phyloP scores from a whole-genome alignment of 2,329 filamentous ascomycete species.

The Westerdykella sp. region DNA sequence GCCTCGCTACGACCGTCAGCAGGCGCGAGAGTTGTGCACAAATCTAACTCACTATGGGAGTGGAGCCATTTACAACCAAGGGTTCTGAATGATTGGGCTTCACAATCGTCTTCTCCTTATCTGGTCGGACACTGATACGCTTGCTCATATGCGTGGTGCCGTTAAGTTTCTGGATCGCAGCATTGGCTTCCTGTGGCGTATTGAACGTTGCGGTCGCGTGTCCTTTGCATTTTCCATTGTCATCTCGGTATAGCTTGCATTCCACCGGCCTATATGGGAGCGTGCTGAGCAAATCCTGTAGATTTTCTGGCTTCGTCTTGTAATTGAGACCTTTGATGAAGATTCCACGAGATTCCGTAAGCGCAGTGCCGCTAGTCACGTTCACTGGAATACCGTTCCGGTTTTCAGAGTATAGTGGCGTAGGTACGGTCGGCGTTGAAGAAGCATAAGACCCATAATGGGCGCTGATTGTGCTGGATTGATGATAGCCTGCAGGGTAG shows the following conservation, averaged over 20 bases:
- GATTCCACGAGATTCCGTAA: constrained; percentile 35
- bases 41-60: neutral
- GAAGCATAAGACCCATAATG: constrained; percentile 4
- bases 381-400: constrained; percentile 33
- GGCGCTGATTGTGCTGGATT: too few species aligned
- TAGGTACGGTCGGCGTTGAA: constrained; percentile 2
- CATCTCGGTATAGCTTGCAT: constrained; percentile 21
- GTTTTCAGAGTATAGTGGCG: constrained; percentile 11
- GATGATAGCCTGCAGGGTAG: too few species aligned
- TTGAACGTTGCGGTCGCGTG: constrained; percentile 29
- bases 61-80: constrained; percentile 27
- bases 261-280: constrained; percentile 19
- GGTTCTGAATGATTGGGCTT: constrained; percentile 21
- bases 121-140: constrained; percentile 29
- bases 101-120: constrained; percentile 30
- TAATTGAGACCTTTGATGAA: constrained; percentile 32
- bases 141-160: constrained; percentile 23
- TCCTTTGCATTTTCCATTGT: constrained; percentile 25
- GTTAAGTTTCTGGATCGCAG: constrained; percentile 25
- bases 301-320: constrained; percentile 19
- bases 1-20: too few species aligned
- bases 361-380: constrained; percentile 28
- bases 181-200: constrained; percentile 25
- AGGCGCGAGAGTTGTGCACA: too few species aligned
- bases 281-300: constrained; percentile 21